Percentiles rank a stretch among this genome's conserved stretches.
Conservation (phyloP, 2,329 filamentous ascomycete species). For the Epichloe scottii region DNA sequence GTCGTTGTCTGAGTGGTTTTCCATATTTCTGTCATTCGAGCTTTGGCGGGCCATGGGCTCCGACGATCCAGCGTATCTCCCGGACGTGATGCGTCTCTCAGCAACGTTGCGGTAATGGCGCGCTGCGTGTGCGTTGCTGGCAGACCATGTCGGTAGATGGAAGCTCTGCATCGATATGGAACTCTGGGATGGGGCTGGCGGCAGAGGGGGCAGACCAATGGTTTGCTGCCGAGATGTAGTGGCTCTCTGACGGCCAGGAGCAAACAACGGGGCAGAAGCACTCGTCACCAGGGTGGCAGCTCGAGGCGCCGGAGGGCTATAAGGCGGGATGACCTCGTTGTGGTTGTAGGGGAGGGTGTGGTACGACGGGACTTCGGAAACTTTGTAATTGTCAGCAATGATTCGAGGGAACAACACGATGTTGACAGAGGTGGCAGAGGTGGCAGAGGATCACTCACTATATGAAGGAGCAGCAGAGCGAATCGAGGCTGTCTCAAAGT, state of each 20-base stretch:
- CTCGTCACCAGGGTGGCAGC: slow-evolving; percentile 3
- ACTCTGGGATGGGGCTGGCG: slow-evolving; percentile 24
- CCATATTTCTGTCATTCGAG: not conserved
- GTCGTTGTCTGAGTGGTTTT: not conserved
- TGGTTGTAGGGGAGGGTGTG: slow-evolving; percentile 39
- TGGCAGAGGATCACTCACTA: slow-evolving; percentile 28
- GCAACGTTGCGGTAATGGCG: slow-evolving; percentile 53
- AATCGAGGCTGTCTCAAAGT: slow-evolving; percentile 56
- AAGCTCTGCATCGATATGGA: slow-evolving; percentile 37
- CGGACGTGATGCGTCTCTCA: slow-evolving; percentile 42
- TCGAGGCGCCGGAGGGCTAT: slow-evolving; percentile 25
- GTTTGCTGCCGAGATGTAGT: slow-evolving; percentile 20
- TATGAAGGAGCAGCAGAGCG: slow-evolving; percentile 58
- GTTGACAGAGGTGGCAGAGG: not conserved
- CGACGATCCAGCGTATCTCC: slow-evolving; percentile 21
- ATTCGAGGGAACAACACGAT: not conserved
- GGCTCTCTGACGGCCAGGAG: slow-evolving; percentile 10
- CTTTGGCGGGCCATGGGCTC: slow-evolving; percentile 12
- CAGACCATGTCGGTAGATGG: slow-evolving; percentile 47
- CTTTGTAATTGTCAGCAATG: slow-evolving; percentile 18
- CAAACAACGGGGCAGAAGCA: slow-evolving; percentile 2
- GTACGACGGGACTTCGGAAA: slow-evolving; percentile 54
- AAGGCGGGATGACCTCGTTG: slow-evolving; percentile 35
- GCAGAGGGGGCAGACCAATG: slow-evolving; percentile 39
- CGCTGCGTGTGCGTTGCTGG: slow-evolving; percentile 37